Base-by-base conservation (phyloP, 441 rosid genomes). In the Manihot esculenta region DNA sequence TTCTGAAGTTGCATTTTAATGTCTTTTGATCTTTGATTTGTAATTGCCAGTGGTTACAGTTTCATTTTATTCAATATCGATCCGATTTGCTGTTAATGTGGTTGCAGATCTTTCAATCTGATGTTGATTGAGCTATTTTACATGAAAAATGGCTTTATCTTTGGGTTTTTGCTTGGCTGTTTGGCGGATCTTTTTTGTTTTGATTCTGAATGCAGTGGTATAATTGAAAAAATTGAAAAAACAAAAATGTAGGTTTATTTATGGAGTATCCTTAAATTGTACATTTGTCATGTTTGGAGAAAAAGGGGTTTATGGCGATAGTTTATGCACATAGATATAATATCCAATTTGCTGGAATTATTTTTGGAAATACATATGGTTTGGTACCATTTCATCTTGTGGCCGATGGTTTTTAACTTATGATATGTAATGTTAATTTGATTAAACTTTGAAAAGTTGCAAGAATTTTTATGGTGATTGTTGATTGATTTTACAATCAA, bases 21-120 rank as follows among this genome's bases (percentile, higher is more conserved):
- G 27, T 5, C 15, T 38, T 70, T 61, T 45, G 68, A 64, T 75
- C 74, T 69, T 23, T 27, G 75, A 44, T 55, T 45, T 72, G 14
- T 18, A 15, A 20, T 27, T 41, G 14, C 15, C 3, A 21, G 13
- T 69, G 24, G 41, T 6, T 1, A 48, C 62, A 72, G 38, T 60
- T 35, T 35, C 41, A 35, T 35, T 35, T 35, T 35, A 35, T 47
- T 44, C 30, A 17, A 21, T 51, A 59, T 35, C 49, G 66, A 74
- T 76, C 13, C 5, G 51, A 35, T 42, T 67, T 60, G 47, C 47
- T 42, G 47, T 48, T 15, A n/a, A n/a, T 66, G 30, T 33, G 20
- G 48, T 38, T 53, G 12, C 35, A 20, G 70, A 50, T 66, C 45
- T 27, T 47, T 26, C 55, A 47, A 14, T 41, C 48, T 15, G 41